These are phyloP conservation scores for Galium porrigens DNA, from an alignment of 305 asterid genomes.

Conservation along the genomic window DNA sequence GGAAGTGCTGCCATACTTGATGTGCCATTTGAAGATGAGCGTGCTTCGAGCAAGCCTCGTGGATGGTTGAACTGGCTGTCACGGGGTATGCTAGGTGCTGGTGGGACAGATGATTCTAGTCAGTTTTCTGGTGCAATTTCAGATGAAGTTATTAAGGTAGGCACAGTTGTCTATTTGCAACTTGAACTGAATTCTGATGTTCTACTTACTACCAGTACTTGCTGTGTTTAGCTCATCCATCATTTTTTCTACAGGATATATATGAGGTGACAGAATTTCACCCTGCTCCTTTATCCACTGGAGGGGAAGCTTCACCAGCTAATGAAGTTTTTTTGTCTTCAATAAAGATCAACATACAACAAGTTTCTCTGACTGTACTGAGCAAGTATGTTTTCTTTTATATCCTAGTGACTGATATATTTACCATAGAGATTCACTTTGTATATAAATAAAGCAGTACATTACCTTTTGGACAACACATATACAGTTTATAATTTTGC, in stretches of 20 bases:
- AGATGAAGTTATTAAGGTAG: constrained; percentile 81
- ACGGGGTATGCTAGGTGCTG: constrained; percentile 97
- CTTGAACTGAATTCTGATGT: neutral
- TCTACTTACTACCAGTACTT: neutral
- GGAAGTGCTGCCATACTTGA: constrained; percentile 35
- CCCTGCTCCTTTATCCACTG: constrained; percentile 45
- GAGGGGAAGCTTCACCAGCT: constrained; percentile 34
- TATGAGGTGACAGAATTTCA: constrained; percentile 86
- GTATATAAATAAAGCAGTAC: neutral
- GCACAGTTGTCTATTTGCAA: constrained; percentile 8
- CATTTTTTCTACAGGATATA: constrained; percentile 52
- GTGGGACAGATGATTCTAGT: constrained; percentile 80
- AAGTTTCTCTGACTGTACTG: constrained; percentile 38
- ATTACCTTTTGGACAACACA: neutral
- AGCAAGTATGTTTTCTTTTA: constrained; percentile 44
- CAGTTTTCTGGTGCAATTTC: constrained; percentile 90
- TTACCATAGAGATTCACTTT: neutral
- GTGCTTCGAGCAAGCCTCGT: constrained; percentile 55
- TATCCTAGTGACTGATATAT: neutral
- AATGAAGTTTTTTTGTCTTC: constrained; percentile 53
- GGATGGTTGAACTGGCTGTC: constrained; percentile 99
- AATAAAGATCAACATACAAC: constrained; percentile 49
- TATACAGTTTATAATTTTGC: neutral
- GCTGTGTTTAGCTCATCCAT: constrained; percentile 1
- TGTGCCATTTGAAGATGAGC: constrained; percentile 52